Conservation (phyloP, 306 rosid genomes). For the Quercus berberidifolia region DNA sequence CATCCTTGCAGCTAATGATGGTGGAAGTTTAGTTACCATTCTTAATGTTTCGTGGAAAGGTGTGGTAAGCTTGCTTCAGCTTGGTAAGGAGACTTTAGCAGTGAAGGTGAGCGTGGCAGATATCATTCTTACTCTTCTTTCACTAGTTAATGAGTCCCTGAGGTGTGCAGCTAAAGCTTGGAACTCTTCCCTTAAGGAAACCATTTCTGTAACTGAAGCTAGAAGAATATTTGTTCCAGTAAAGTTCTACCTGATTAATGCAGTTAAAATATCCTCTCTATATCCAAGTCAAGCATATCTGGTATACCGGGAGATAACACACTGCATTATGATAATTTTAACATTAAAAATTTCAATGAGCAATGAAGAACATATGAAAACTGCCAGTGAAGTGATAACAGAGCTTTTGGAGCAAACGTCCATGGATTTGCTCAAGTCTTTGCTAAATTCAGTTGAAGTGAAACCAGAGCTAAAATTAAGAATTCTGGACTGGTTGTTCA, state of each 20-base stretch:
- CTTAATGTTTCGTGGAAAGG: slow-evolving; percentile 93
- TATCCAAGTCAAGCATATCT: slow-evolving; percentile 70
- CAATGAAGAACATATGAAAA: slow-evolving; percentile 47
- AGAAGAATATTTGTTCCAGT: slow-evolving; percentile 79
- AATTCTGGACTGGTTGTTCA: slow-evolving; percentile 62
- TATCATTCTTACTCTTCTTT: slow-evolving; percentile 52
- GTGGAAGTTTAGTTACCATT: slow-evolving; percentile 75
- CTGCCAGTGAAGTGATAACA: slow-evolving; percentile 49
- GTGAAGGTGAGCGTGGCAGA: slow-evolving; percentile 45
- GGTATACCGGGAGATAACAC: slow-evolving; percentile 55
- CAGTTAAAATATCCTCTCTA: slow-evolving; percentile 65
- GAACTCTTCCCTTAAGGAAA: slow-evolving; percentile 48
- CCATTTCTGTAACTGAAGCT: slow-evolving; percentile 70
- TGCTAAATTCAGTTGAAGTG: slow-evolving; percentile 60
- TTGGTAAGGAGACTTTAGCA: slow-evolving; percentile 46
- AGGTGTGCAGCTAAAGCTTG: slow-evolving; percentile 67
- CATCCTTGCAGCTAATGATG: slow-evolving; percentile 72
- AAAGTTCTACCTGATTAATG: slow-evolving; percentile 79
- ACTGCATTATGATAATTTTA: slow-evolving; percentile 57
- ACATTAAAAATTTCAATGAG: slow-evolving; percentile 55
- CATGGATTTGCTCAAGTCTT: slow-evolving; percentile 54
- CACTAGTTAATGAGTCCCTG: slow-evolving; percentile 62
- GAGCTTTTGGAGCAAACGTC: slow-evolving; percentile 77
- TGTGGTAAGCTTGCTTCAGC: slow-evolving; percentile 83
- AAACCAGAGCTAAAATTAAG: slow-evolving; percentile 49